Evolutionary conservation across 2,329 filamentous ascomycete species (phyloP), one percentile per base, ranked within the genome.

Genomic region (Neonectria hederae): DNA sequence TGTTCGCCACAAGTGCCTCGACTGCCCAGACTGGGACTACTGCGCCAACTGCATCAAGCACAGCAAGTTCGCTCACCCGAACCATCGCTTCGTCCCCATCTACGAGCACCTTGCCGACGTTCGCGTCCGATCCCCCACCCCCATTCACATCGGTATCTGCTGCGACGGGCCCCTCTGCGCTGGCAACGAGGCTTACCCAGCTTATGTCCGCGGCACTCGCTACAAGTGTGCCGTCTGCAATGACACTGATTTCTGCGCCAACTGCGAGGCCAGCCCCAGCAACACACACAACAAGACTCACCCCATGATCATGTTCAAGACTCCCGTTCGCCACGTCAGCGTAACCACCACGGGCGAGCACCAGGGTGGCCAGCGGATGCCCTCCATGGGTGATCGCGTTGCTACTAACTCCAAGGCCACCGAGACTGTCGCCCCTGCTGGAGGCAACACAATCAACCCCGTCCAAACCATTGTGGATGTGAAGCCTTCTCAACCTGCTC

Each of bases 171-270:
- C 94, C 24, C 86, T 97, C 46, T 99, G 96, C 86, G 86, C 86
- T 64, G 81, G 82, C 73, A 83, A 67, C 19, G 83, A 79, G 72
- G 84, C 73, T 71, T 84, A 76, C 76, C 83, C 75, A 84, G 87
- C 83, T 38, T 97, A 94, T 81, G 97, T 99, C 74, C 85, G 86
- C 58, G 97, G 96, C 55, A 87, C 91, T 65, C 92, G 96, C 68
- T 99, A 96, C 87, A 99, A 99, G 88, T 99, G 96, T 77, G 93
- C 95, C 56, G 91, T 99, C 61, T 99, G 96, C 83, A 86, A 97
- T 75, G 94, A 99, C 77, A 91, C 91, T 35, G 96, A 99, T 80
- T 97, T 97, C 83, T 99, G 96, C 78, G 93, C 92, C 76, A 92
- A 88, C 76, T 99, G 96, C 81, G 97, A 99, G 82, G 93, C 95